Conservation (phyloP, 345 rosid species). For the Brassica carinata region DNA sequence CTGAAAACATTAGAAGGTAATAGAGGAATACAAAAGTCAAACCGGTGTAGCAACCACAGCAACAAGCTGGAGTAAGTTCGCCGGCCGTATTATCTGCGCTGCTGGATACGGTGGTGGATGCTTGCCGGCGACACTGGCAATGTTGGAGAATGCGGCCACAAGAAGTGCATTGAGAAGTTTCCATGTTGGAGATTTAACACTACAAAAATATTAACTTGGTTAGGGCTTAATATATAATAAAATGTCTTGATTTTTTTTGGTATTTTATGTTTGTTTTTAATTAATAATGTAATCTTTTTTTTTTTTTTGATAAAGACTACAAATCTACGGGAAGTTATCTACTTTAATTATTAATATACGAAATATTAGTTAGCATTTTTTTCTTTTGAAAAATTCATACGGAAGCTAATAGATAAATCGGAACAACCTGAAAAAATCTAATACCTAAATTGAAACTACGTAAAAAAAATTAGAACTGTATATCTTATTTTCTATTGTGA, state of each 20-base stretch:
- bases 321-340: neutral
- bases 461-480: neutral
- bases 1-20: neutral
- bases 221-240: neutral
- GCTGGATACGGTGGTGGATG: neutral
- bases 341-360: neutral
- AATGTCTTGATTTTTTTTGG: neutral
- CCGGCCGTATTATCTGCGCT: neutral
- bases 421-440: neutral
- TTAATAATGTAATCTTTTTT: neutral
- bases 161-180: neutral
- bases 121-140: constrained; percentile 8
- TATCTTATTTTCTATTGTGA: neutral
- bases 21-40: neutral
- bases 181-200: neutral
- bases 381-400: neutral
- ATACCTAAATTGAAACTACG: neutral
- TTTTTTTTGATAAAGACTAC: neutral
- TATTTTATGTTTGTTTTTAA: neutral
- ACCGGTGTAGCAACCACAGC: neutral
- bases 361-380: neutral
- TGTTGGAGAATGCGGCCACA: constrained; percentile 15
- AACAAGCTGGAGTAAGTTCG: constrained; percentile 8
- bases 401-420: neutral
- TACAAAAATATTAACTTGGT: neutral